Base-by-base conservation (phyloP, 2,329 filamentous ascomycete species). In the Fusarium tjaetaba region DNA sequence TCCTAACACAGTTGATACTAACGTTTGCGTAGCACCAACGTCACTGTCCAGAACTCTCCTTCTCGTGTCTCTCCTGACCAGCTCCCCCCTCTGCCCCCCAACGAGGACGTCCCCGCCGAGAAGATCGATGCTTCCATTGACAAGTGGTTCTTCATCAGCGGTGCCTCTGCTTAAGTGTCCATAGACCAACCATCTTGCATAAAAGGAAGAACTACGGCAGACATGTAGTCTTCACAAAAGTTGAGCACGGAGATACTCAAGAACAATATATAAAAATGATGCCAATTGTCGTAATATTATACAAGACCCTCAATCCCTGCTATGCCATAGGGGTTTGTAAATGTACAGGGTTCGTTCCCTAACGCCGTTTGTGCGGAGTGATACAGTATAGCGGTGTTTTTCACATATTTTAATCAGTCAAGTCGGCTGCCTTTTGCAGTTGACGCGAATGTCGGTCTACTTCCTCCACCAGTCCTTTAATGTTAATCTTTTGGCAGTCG, bases 61-160 rank as follows among this genome's bases (percentile, higher is more conserved):
- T 90, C 91, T 86, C 93, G 92, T 79, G 89, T 94, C 80, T 87
- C 91, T 74, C 84, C 90, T 74, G 87, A 88, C 80, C 88, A 93
- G 85, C 88, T 97, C 73, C 91, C 92, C 74, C 91, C 90, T 81
- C 91, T 99, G 77, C 94, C 95, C 70, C 81, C 89, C 74, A 88
- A 93, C 86, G 89, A 98, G 90, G 92, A 97, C 81, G 88, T 97
- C 67, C 83, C 89, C 63, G 91, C 96, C 70, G 96, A 92, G 76
- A 95, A 96, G 81, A 97, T 99, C 79, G 96, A 99, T 83, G 90
- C 91, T 83, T 97, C 92, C 85, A 97, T 98, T 82, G 96, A 99
- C 91, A 99, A 99, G 92, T 99, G 96, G 96, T 99, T 99, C 93
- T 99, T 98, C 91, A 99, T 99, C 86, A 97, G 95, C 84, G 96